phyloP scores from a whole-genome alignment of 176 grass and related monocot species.

The Musa acuminata region DNA sequence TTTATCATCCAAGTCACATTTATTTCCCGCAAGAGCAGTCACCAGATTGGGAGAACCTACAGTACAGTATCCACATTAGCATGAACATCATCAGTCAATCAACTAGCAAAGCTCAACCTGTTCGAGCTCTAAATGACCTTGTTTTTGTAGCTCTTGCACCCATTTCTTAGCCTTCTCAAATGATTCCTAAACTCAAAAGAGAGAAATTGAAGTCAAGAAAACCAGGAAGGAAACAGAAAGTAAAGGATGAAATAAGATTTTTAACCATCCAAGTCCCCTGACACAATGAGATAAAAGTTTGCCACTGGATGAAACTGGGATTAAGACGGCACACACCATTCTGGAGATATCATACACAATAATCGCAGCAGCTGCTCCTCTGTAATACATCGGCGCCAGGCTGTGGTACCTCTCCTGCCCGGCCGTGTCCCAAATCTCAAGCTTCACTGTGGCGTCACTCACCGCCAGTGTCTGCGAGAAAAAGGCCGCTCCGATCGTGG shows the following conservation, averaged over 20 bases:
- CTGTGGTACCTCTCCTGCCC: slow-evolving; percentile 92
- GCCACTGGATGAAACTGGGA: neutral
- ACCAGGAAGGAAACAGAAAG: neutral
- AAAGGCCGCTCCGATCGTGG: slow-evolving; percentile 83
- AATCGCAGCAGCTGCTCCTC: slow-evolving; percentile 64
- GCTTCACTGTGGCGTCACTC: slow-evolving; percentile 67
- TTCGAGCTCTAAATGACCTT: neutral
- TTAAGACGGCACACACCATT: slow-evolving; percentile 7
- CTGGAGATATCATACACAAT: slow-evolving; percentile 78
- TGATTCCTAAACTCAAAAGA: slow-evolving; percentile 6
- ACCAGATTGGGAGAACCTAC: slow-evolving; percentile 19
- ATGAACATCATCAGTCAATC: neutral
- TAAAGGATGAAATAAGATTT: neutral
- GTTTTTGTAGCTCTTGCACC: slow-evolving; percentile 20
- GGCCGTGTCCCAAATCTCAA: slow-evolving; percentile 96
- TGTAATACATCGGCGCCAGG: slow-evolving; percentile 88
- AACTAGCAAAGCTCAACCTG: neutral
- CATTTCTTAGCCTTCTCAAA: slow-evolving; percentile 23
- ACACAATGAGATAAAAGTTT: neutral
- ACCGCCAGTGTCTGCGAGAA: slow-evolving; percentile 84
- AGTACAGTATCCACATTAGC: neutral
- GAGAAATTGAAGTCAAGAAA: neutral
- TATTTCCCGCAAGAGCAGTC: slow-evolving; percentile 16
- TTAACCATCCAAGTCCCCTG: neutral
- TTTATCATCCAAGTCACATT: slow-evolving; percentile 24